Conservation (phyloP, 202 grass and related monocot genomes). For the Panicum hallii region DNA sequence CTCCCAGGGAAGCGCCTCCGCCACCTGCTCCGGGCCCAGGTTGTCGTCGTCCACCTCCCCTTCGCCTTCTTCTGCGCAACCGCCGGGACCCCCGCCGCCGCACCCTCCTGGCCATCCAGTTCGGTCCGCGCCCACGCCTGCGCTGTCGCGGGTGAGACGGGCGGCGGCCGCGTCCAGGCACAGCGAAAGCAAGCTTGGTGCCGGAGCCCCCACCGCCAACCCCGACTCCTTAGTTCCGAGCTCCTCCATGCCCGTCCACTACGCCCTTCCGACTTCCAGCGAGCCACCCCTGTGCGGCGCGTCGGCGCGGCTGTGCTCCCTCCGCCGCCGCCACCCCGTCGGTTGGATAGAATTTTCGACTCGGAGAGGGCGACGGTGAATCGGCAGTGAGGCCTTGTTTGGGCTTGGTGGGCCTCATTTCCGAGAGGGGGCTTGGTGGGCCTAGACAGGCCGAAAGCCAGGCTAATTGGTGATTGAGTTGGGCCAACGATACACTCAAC, state of each 20-base stretch:
- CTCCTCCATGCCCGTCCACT: conserved; percentile 14
- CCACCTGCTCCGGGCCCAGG: conserved; percentile 47
- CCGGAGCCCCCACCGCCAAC: neutral
- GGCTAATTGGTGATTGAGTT: neutral
- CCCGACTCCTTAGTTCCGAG: neutral
- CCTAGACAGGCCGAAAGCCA: neutral
- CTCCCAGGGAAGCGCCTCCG: conserved; percentile 70
- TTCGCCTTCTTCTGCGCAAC: neutral
- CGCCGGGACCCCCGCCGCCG: neutral
- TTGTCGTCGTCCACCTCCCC: neutral
- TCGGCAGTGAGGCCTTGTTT: neutral
- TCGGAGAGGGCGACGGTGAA: neutral
- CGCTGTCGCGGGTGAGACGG: conserved; percentile 36
- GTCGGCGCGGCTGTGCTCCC: neutral
- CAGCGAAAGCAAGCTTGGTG: conserved; percentile 63
- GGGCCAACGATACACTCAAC: neutral
- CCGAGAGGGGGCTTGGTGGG: neutral
- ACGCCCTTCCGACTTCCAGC: neutral
- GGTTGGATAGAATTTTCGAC: neutral
- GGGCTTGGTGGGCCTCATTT: neutral
- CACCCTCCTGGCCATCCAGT: neutral
- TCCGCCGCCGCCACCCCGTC: neutral
- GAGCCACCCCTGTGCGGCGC: neutral
- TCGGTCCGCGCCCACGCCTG: neutral
- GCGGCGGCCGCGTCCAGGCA: conserved; percentile 57